Conservation (phyloP, 352 stramenopile genomes). For the Lagenidium giganteum region DNA sequence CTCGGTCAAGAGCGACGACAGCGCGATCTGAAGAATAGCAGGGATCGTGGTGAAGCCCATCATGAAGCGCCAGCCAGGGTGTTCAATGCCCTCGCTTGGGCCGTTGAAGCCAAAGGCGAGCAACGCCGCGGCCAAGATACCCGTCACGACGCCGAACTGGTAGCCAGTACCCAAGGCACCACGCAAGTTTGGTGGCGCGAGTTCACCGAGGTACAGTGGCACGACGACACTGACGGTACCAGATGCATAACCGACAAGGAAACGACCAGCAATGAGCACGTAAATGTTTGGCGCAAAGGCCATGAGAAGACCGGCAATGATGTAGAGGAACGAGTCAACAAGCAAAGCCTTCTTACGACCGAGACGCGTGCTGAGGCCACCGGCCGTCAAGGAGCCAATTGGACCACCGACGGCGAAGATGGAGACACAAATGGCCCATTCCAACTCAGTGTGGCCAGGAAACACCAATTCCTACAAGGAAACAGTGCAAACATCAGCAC, state of each 20-base stretch:
- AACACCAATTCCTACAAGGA: slow-evolving; percentile 27
- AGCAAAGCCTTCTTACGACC: slow-evolving; percentile 37
- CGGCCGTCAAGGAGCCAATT: slow-evolving; percentile 31
- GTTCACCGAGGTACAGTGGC: slow-evolving; percentile 37
- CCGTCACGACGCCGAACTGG: slow-evolving; percentile 38
- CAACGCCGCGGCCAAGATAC: slow-evolving; percentile 32
- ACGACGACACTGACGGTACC: slow-evolving; percentile 39
- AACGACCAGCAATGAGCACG: slow-evolving; percentile 35
- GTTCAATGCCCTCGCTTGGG: slow-evolving; percentile 22
- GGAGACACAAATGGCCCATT: slow-evolving; percentile 37
- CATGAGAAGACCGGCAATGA: slow-evolving; percentile 34
- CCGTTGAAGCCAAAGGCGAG: slow-evolving; percentile 33
- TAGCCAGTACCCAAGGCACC: slow-evolving; percentile 35
- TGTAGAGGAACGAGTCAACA: slow-evolving; percentile 38
- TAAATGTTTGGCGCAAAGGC: slow-evolving; percentile 38
- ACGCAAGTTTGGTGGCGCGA: slow-evolving; percentile 34
- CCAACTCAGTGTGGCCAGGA: slow-evolving; percentile 24
- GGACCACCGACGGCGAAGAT: slow-evolving; percentile 36
- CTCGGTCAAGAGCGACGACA: slow-evolving; percentile 33
- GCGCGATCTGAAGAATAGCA: slow-evolving; percentile 31
- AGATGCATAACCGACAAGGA: slow-evolving; percentile 32
- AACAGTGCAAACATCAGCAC: slow-evolving; percentile 1
- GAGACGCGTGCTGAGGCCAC: slow-evolving; percentile 25
- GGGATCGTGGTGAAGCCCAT: slow-evolving; percentile 36
- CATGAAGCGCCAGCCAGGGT: slow-evolving; percentile 35